phyloP scores from a whole-genome alignment of 2,329 filamentous ascomycete genomes.

The Curvularia hawaiiensis region DNA sequence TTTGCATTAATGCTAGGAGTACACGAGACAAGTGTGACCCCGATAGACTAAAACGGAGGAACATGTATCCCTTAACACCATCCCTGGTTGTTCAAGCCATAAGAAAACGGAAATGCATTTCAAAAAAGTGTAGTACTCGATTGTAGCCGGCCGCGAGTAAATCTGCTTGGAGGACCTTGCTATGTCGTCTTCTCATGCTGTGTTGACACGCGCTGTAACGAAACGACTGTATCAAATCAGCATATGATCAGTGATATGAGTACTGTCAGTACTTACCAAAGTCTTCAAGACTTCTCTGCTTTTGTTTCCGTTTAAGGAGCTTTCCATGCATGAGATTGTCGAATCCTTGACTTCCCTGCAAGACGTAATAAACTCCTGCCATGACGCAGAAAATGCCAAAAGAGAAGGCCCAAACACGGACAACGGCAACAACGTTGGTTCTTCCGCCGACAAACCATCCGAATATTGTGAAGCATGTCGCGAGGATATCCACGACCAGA shows the following conservation, averaged over 20 bases:
- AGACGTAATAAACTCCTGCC: conserved; percentile 76
- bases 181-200: conserved; percentile 89
- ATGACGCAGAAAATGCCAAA: conserved; percentile 88
- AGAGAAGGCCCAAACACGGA: conserved; percentile 90
- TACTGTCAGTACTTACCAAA: conserved; percentile 68
- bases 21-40: background rate
- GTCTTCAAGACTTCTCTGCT: conserved; percentile 85
- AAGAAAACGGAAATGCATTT: background rate
- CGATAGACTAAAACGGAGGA: background rate
- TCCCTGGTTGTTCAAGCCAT: background rate
- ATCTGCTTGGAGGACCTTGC: conserved; percentile 18
- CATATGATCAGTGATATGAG: background rate
- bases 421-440: conserved; percentile 81
- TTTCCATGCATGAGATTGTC: conserved; percentile 95
- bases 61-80: background rate
- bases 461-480: conserved; percentile 84
- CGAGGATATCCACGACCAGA: conserved; percentile 78
- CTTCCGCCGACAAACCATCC: conserved; percentile 76
- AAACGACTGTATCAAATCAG: conserved; percentile 73
- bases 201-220: conserved; percentile 85
- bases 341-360: conserved; percentile 80
- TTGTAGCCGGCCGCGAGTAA: background rate
- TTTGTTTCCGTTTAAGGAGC: conserved; percentile 78
- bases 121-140: background rate
- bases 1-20: background rate